phyloP scores from a whole-genome alignment of 1,139 yeast genomes.

The Chernovozyma sophiae-reginae region DNA sequence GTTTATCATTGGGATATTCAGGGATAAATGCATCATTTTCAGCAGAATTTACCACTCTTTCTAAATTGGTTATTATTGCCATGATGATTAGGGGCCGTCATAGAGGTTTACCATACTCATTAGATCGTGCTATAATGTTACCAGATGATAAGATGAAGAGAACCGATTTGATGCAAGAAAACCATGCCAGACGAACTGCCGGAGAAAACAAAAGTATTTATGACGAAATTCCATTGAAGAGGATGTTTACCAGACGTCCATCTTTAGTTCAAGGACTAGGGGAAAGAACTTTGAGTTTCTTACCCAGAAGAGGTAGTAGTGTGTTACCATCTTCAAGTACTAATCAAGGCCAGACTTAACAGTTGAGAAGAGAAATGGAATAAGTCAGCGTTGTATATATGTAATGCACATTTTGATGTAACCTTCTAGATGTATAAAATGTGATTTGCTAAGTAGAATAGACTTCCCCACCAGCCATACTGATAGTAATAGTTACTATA shows the following conservation, averaged over 20 bases:
- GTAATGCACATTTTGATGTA: no score
- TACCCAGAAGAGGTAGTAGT: neutral
- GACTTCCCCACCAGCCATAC: no score
- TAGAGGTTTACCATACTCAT: constrained; percentile 90
- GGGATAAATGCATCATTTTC: constrained; percentile 62
- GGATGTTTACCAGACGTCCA: constrained; percentile 5
- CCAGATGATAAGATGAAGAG: constrained; percentile 67
- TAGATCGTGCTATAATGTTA: constrained; percentile 91
- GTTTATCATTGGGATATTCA: constrained; percentile 82
- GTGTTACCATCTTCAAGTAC: neutral
- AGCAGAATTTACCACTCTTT: constrained; percentile 64
- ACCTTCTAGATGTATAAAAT: no score
- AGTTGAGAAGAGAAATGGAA: no score
- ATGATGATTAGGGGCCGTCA: constrained; percentile 94
- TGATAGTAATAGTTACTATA: no score
- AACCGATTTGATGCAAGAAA: constrained; percentile 66
- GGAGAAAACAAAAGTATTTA: constrained; percentile 15
- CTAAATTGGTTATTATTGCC: constrained; percentile 81
- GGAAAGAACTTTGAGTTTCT: neutral
- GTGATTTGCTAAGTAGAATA: no score
- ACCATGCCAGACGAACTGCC: constrained; percentile 44
- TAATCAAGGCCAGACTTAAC: neutral
- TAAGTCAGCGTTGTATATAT: neutral
- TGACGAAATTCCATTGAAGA: constrained; percentile 3
- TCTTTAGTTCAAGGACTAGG: neutral